Base-by-base conservation (phyloP, 495 filamentous ascomycete species). In the Tetracladium setigerum region DNA sequence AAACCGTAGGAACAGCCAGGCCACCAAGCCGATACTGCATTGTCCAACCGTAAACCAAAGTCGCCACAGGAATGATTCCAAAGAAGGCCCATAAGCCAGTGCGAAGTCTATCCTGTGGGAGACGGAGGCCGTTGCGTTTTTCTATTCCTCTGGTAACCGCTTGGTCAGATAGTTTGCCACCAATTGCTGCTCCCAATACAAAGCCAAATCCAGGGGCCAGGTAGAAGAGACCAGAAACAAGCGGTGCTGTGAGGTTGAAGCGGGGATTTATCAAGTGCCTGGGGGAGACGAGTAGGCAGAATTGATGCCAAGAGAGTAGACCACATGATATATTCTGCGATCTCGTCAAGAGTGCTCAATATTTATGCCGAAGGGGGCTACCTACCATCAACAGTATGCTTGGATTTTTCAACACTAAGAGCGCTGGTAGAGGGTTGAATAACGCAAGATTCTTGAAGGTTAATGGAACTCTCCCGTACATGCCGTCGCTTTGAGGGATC, bases 141-240 rank as follows among this genome's bases (percentile, higher is more conserved):
- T 57, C 54, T 52, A 84, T 84, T 62, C 74, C 83, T 53, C 73
- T 73, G 59, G 78, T 76, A 16, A 84, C 79, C 2, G 69, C 62
- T 49, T 71, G 62, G 59, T 87, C 82, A 1, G 82, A 80, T 67
- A 76, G 86, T 11, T 80, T 72, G 0, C 83, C 83, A 10, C 83
- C 83, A 42, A 79, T 62, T 47, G 84, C 76, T 7, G 81, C 84
- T 1, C 83, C 83, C 3, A 74, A 38, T 1, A 87, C 66, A 51
- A 84, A 86, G 0, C 83, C 83, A 44, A 66, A 71, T 0, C 83
- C 83, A 0, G 83, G 83, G 0, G 83, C 82, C 19, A 87, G 75
- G 58, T 83, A 87, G 62, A 87, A 83, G 10, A 86, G 67, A 0
- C 79, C 82, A 7, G 71, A 70, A 52, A 79, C 72, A 37, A 85